These are phyloP conservation scores for Hypocreales sp. DNA, from an alignment of 2,329 filamentous ascomycete species.

Conservation along the genomic window DNA sequence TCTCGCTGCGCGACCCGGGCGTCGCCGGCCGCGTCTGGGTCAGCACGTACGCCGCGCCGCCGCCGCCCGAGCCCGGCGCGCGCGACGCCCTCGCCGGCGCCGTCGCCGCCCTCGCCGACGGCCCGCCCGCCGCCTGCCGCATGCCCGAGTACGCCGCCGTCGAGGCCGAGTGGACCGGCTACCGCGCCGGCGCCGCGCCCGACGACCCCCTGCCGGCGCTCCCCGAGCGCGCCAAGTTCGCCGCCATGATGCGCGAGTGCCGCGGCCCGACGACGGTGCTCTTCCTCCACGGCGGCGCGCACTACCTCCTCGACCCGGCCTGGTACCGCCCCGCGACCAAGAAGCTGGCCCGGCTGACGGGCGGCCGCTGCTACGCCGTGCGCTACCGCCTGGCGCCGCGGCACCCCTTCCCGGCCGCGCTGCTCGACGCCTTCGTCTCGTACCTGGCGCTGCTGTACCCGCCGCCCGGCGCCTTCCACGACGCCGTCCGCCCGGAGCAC, in stretches of 20 bases:
- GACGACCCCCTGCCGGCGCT: slow-evolving; percentile 36
- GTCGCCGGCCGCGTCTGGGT: slow-evolving; percentile 76
- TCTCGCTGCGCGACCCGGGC: slow-evolving; percentile 45
- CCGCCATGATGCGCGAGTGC: slow-evolving; percentile 50
- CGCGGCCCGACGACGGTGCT: slow-evolving; percentile 47
- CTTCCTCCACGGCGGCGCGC: slow-evolving; percentile 65
- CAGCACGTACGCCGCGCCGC: slow-evolving; percentile 48
- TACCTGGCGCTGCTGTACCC: slow-evolving; percentile 64
- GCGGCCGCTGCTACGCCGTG: slow-evolving; percentile 55
- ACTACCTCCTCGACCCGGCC: slow-evolving; percentile 55
- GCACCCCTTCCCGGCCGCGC: slow-evolving; percentile 55
- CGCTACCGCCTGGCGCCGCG: slow-evolving; percentile 64
- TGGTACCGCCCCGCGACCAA: slow-evolving; percentile 45
- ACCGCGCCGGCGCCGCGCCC: slow-evolving; percentile 36
- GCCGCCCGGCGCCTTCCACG: slow-evolving; percentile 49
- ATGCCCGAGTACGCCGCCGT: slow-evolving; percentile 39
- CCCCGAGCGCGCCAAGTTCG: slow-evolving; percentile 49
- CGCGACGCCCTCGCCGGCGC: slow-evolving; percentile 41
- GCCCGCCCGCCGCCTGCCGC: slow-evolving; percentile 4
- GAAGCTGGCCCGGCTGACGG: slow-evolving; percentile 48
- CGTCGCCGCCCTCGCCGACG: slow-evolving; percentile 21
- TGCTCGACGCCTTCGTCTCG: slow-evolving; percentile 57
- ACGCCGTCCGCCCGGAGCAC: slow-evolving; percentile 44
- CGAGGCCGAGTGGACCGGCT: slow-evolving; percentile 65
- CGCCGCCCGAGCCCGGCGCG: slow-evolving; percentile 39